These are phyloP conservation scores for Suzukiozyma palmioleophila DNA, from an alignment of 1,139 yeast genomes.

Conservation along the genomic window DNA sequence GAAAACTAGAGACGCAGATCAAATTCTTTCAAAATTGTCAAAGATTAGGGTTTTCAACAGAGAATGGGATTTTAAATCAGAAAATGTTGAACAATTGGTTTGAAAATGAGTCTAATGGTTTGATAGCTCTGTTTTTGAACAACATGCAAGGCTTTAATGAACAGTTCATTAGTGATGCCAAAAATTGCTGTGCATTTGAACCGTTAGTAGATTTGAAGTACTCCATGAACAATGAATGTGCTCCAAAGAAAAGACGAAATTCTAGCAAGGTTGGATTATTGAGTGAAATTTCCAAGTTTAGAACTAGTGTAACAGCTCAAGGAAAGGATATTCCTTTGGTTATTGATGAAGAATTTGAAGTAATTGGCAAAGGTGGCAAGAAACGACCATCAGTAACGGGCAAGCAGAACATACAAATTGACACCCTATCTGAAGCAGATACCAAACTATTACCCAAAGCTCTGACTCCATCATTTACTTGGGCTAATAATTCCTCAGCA, in stretches of 20 bases:
- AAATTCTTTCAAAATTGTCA: slow-evolving; percentile 26
- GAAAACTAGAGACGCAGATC: slow-evolving; percentile 26
- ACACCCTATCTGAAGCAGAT: background rate
- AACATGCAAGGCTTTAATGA: slow-evolving; percentile 42
- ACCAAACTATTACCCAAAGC: background rate
- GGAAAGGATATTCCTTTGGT: slow-evolving; percentile 11
- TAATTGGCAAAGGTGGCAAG: slow-evolving; percentile 22
- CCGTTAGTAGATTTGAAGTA: slow-evolving; percentile 45
- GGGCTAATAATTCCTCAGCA: background rate
- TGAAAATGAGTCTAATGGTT: slow-evolving; percentile 17
- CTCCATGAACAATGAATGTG: slow-evolving; percentile 13
- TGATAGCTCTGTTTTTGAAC: slow-evolving; percentile 26
- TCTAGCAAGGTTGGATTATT: slow-evolving; percentile 10
- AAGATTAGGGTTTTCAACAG: slow-evolving; percentile 16
- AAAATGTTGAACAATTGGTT: slow-evolving; percentile 14
- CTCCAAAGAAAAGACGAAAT: slow-evolving; percentile 29
- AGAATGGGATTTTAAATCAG: slow-evolving; percentile 13
- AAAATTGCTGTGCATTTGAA: slow-evolving; percentile 36
- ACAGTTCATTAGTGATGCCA: slow-evolving; percentile 44
- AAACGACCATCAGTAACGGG: slow-evolving; percentile 13
- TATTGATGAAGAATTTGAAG: slow-evolving; percentile 26
- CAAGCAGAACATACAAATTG: background rate
- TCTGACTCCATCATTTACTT: background rate
- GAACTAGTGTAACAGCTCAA: slow-evolving; percentile 12
- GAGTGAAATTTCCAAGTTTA: slow-evolving; percentile 20